phyloP scores from a whole-genome alignment of 352 stramenopile genomes.

The Globisporangium solare region DNA sequence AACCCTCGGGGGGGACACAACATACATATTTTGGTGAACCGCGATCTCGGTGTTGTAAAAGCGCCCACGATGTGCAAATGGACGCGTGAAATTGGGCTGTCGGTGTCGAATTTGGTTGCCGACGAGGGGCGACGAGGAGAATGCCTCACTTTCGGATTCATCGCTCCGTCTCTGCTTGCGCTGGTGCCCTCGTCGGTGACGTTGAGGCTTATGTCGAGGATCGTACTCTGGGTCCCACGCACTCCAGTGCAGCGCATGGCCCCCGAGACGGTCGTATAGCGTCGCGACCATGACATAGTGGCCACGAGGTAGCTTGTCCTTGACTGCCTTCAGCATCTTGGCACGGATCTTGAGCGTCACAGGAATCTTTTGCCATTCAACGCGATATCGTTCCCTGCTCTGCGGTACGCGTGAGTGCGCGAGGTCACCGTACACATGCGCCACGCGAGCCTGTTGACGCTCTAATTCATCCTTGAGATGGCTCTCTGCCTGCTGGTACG shows the following conservation, averaged over 20 bases:
- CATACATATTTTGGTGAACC: constrained; percentile 76
- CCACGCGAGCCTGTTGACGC: constrained; percentile 60
- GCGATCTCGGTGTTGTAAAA: constrained; percentile 82
- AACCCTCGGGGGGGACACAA: constrained; percentile 63
- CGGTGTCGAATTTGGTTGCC: constrained; percentile 7
- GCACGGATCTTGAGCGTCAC: constrained; percentile 64
- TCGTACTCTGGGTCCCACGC: constrained; percentile 46
- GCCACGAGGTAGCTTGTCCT: constrained; percentile 77
- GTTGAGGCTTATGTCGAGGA: constrained; percentile 2
- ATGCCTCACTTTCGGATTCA: neutral
- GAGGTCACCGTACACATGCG: constrained; percentile 56
- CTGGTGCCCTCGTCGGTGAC: constrained; percentile 6
- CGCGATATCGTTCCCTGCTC: constrained; percentile 48
- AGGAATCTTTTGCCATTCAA: constrained; percentile 71
- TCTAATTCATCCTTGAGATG: constrained; percentile 49
- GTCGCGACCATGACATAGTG: constrained; percentile 82
- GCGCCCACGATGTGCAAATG: constrained; percentile 72
- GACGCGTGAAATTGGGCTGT: constrained; percentile 55
- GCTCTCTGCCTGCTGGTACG: constrained; percentile 71
- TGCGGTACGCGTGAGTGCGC: constrained; percentile 29
- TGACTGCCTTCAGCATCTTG: constrained; percentile 67
- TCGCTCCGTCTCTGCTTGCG: constrained; percentile 3
- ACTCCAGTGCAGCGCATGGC: constrained; percentile 72
- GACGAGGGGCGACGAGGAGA: neutral
- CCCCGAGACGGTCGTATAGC: constrained; percentile 83